Evolutionary conservation across 495 filamentous ascomycete species (phyloP).

Genomic region (Trichoderma parareesei): DNA sequence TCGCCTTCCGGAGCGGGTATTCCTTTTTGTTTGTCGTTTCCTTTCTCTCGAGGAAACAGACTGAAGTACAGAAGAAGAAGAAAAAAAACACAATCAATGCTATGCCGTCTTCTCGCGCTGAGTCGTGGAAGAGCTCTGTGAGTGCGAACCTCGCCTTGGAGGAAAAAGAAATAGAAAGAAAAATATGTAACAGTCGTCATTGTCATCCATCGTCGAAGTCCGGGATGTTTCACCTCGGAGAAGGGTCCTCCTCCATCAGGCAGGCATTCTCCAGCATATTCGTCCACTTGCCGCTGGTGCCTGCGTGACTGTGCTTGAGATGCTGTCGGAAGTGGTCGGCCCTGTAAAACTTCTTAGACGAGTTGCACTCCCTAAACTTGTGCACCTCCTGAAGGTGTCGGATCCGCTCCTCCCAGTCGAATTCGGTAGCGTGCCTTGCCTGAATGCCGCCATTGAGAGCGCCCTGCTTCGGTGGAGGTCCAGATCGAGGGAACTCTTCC

Average conservation of each 20-base stretch:
- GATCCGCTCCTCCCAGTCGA: conserved; percentile 77
- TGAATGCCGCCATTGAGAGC: conserved; percentile 18
- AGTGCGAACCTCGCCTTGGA: background rate
- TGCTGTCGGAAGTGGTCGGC: conserved; percentile 98
- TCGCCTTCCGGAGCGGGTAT: conserved; percentile 9
- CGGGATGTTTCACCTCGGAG: conserved; percentile 10
- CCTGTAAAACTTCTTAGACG: conserved; percentile 95
- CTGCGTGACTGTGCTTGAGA: conserved; percentile 94
- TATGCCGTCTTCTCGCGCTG: background rate
- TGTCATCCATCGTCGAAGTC: background rate
- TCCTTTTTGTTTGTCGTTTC: background rate
- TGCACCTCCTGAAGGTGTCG: conserved; percentile 83
- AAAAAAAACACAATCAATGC: background rate
- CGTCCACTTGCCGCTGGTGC: conserved; percentile 97
- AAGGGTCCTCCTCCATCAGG: conserved; percentile 76
- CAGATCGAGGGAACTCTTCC: conserved; percentile 72
- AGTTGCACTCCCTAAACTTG: conserved; percentile 97
- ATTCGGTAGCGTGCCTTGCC: conserved; percentile 32
- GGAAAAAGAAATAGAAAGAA: too few species aligned
- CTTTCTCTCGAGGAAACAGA: background rate
- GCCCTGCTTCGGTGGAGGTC: conserved; percentile 19
- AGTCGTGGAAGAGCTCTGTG: background rate
- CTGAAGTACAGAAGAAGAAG: background rate
- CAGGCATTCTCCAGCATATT: conserved; percentile 96
- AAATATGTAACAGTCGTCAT: too few species aligned